Evolutionary conservation across 2,329 filamentous ascomycete genomes (phyloP), one percentile per base, ranked within the genome.

Genomic region (Claviceps humidiphila): DNA sequence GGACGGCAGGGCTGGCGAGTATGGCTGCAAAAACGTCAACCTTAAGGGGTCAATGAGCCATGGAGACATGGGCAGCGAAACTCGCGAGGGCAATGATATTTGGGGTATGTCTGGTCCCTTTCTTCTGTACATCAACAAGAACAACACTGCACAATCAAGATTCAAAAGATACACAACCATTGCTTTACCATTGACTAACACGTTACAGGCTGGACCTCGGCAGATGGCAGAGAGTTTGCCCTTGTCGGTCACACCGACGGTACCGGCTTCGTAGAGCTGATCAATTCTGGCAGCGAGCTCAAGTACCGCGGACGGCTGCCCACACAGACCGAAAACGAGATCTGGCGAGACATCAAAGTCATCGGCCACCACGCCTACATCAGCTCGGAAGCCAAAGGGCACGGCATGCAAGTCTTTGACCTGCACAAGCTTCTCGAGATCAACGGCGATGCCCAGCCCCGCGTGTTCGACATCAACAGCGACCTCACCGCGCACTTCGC

Each of bases 391-490:
- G 72, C 76, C 0, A 55, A 58, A 6, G 62, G 66, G 51, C 80
- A 83, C 60, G 75, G 76, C 48, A 71, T 84, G 24, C 80, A 84
- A 61, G 75, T 83, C 61, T 84, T 84, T 57, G 79, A 84, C 60
- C 71, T 82, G 70, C 76, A 68, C 58, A 81, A 66, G 68, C 69
- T 80, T 3, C 61, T 74, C 37, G 62, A 63, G 11, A 16, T 24
- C 14, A 26, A n/a, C 24, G 58, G 76, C 46, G 64, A 73, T 1
- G 56, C 67, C 13, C 65, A 62, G 14, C 68, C 62, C 44, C 58
- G 54, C 56, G 59, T 54, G 4, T 70, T 66, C 53, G 59, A 53
- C 62, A 60, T 56, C n/a, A 46, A 54, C 30, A 55, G 51, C 26
- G 68, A 69, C 52, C 58, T 70, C 8, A 64, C 65, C 0, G 64